Evolutionary conservation across 805 yeast genomes (phyloP).

Genomic region (Metschnikowia baotianmanensis): DNA sequence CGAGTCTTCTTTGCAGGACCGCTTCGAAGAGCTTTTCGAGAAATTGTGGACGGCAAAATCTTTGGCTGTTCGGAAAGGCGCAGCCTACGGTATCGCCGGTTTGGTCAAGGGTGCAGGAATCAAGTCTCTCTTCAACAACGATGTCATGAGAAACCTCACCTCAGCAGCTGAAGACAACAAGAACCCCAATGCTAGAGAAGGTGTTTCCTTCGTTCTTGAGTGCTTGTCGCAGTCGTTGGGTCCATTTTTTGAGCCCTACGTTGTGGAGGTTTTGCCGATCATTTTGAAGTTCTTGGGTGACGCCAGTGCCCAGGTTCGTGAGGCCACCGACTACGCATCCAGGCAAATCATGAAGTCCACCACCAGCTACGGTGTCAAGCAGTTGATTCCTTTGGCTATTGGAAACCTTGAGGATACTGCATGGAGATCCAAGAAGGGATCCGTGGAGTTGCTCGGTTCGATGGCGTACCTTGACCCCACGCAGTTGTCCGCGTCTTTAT

Average conservation of each 20-base stretch:
- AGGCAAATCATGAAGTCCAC: conserved; percentile 85
- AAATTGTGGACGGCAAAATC: conserved; percentile 53
- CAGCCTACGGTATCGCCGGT: conserved; percentile 96
- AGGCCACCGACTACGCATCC: conserved; percentile 85
- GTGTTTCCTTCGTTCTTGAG: conserved; percentile 84
- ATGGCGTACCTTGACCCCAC: conserved; percentile 98
- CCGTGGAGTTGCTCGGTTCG: conserved; percentile 92
- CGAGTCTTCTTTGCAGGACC: conserved; percentile 46
- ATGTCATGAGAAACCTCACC: conserved; percentile 67
- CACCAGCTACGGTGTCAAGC: conserved; percentile 87
- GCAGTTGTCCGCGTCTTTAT: conserved; percentile 84
- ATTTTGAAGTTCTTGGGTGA: conserved; percentile 85
- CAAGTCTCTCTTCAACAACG: conserved; percentile 68
- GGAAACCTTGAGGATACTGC: conserved; percentile 81
- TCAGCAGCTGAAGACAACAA: conserved; percentile 89
- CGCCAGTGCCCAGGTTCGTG: conserved; percentile 77
- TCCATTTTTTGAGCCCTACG: conserved; percentile 87
- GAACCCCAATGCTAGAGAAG: conserved; percentile 71
- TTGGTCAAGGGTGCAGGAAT: conserved; percentile 88
- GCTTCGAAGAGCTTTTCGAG: conserved; percentile 57
- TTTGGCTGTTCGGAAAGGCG: conserved; percentile 72
- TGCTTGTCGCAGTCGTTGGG: conserved; percentile 78
- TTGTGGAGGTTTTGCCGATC: conserved; percentile 80
- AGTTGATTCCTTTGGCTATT: conserved; percentile 87
- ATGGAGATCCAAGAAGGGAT: conserved; percentile 96